Evolutionary conservation across 495 filamentous ascomycete species (phyloP).

Genomic region (Penicillium ochrochloron): DNA sequence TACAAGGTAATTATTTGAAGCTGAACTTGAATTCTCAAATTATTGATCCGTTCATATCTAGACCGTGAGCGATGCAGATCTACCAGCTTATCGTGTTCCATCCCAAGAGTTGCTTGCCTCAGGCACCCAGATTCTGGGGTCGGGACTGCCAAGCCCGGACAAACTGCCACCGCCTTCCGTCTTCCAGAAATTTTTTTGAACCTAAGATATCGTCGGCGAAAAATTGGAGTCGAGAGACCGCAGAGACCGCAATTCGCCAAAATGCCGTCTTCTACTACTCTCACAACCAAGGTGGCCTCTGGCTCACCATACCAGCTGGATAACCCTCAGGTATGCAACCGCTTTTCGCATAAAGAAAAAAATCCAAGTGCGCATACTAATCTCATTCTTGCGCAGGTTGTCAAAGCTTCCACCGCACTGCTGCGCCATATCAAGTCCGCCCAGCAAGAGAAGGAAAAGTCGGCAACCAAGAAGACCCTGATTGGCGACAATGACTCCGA

Average conservation of each 20-base stretch:
- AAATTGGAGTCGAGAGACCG: conserved; percentile 43
- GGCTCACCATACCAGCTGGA: conserved; percentile 70
- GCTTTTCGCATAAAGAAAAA: conserved; percentile 5
- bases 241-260: conserved; percentile 38
- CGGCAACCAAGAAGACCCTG: conserved; percentile 70
- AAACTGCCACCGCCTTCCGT: conserved; percentile 50
- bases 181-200: conserved; percentile 40
- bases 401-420: conserved; percentile 81
- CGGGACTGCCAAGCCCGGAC: conserved; percentile 39
- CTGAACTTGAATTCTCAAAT: too few relatives aligned
- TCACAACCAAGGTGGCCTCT: conserved; percentile 56
- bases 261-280: conserved; percentile 52
- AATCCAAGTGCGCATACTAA: conserved; percentile 28
- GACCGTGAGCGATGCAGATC: too few relatives aligned
- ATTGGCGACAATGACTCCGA: conserved; percentile 64
- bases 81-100: too few relatives aligned
- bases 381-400: conserved; percentile 51
- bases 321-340: conserved; percentile 57
- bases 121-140: conserved; percentile 36
- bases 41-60: too few relatives aligned
- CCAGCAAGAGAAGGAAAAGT: conserved; percentile 58
- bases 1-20: too few relatives aligned
- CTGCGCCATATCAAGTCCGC: conserved; percentile 76
- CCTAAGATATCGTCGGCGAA: conserved; percentile 39
- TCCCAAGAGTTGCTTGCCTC: conserved; percentile 18